These are phyloP conservation scores for Pseudogymnoascus sp. DNA, from an alignment of 2,329 filamentous ascomycete species.

Conservation along the genomic window DNA sequence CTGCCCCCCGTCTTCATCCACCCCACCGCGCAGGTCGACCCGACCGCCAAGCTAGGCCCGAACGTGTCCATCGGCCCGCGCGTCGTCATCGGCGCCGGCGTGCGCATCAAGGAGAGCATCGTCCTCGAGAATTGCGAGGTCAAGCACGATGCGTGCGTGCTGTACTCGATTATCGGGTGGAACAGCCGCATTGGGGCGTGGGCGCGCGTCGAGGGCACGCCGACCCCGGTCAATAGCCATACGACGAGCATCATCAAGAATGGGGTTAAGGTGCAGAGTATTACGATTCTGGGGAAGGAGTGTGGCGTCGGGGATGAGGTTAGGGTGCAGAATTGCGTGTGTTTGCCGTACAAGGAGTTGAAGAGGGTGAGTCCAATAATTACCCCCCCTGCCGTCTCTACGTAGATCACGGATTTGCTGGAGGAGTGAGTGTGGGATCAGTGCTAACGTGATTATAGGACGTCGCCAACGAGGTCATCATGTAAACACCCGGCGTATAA, in stretches of 20 bases:
- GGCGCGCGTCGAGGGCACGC: slow-evolving; percentile 94
- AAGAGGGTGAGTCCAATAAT: slow-evolving; percentile 65
- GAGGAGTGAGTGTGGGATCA: background rate
- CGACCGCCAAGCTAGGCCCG: slow-evolving; percentile 90
- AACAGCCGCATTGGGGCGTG: slow-evolving; percentile 93
- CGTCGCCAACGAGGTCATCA: slow-evolving; percentile 82
- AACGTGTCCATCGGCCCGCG: slow-evolving; percentile 96
- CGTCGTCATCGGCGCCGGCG: slow-evolving; percentile 75
- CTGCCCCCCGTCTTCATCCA: slow-evolving; percentile 93
- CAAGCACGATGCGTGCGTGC: slow-evolving; percentile 90
- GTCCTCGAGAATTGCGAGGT: slow-evolving; percentile 92
- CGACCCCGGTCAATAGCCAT: slow-evolving; percentile 79
- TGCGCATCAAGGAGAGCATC: slow-evolving; percentile 89
- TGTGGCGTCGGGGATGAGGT: slow-evolving; percentile 91
- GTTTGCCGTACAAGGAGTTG: slow-evolving; percentile 94
- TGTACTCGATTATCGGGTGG: slow-evolving; percentile 97
- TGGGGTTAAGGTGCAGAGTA: slow-evolving; percentile 96
- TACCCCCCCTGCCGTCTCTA: background rate
- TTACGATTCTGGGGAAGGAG: slow-evolving; percentile 96
- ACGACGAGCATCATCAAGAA: slow-evolving; percentile 95
- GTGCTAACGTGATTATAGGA: slow-evolving; percentile 50
- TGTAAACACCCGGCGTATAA: slow-evolving; percentile 48
- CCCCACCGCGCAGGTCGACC: slow-evolving; percentile 81
- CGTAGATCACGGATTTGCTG: background rate
- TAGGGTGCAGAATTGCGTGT: slow-evolving; percentile 94